Conservation (phyloP, 106 monocot genomes). For the Dendrobium catenatum region DNA sequence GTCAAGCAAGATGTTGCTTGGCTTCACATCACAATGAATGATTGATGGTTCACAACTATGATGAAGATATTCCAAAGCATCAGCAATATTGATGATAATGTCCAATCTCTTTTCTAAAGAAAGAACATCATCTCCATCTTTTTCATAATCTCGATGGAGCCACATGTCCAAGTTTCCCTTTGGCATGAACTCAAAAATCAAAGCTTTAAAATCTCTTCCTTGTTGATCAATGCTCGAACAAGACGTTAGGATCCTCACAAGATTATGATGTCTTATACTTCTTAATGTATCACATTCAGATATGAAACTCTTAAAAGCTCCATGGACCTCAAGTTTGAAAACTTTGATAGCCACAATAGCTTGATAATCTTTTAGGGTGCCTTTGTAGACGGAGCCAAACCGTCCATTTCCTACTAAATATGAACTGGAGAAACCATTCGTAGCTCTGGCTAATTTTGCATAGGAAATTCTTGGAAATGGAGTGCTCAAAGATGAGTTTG, state of each 20-base stretch:
- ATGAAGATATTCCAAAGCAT: slow-evolving; percentile 51
- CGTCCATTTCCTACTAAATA: slow-evolving; percentile 22
- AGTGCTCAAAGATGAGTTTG: background rate
- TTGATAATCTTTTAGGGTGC: background rate
- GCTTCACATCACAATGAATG: slow-evolving; percentile 47
- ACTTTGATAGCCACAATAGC: slow-evolving; percentile 31
- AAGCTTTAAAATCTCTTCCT: slow-evolving; percentile 32
- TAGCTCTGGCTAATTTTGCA: slow-evolving; percentile 14
- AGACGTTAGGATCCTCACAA: slow-evolving; percentile 25
- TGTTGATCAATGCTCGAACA: slow-evolving; percentile 16
- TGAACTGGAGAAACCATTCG: slow-evolving; percentile 20
- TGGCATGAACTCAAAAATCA: slow-evolving; percentile 25
- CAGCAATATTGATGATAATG: slow-evolving; percentile 42
- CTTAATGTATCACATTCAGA: slow-evolving; percentile 36
- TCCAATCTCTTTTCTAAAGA: slow-evolving; percentile 13
- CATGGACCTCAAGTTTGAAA: slow-evolving; percentile 18
- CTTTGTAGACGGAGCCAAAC: slow-evolving; percentile 31
- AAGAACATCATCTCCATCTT: background rate
- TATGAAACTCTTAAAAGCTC: slow-evolving; percentile 34
- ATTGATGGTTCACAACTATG: slow-evolving; percentile 16
- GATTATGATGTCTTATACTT: slow-evolving; percentile 29
- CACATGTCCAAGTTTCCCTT: slow-evolving; percentile 30
- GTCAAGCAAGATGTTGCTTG: slow-evolving; percentile 19
- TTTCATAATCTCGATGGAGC: slow-evolving; percentile 11
- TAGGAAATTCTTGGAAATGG: slow-evolving; percentile 22